phyloP scores from a whole-genome alignment of 2,329 filamentous ascomycete species.

The Raffaelea ambrosiae region DNA sequence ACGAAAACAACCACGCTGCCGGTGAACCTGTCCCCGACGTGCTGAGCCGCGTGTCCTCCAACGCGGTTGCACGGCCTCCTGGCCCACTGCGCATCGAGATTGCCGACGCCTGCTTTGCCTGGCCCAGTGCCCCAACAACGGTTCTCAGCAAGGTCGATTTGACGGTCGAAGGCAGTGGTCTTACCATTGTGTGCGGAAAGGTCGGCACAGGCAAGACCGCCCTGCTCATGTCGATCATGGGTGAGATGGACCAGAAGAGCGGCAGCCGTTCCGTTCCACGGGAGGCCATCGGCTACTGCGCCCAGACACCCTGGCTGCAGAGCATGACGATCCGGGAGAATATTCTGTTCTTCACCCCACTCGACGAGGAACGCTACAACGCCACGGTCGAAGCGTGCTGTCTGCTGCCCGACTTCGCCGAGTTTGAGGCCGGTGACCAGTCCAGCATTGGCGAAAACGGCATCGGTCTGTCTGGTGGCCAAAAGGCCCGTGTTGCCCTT shows the following conservation, averaged over 20 bases:
- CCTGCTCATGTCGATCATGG: constrained; percentile 48
- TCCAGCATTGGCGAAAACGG: constrained; percentile 55
- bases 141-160: constrained; percentile 37
- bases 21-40: constrained; percentile 7
- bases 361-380: constrained; percentile 47
- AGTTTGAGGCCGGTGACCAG: constrained; percentile 48
- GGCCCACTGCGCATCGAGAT: constrained; percentile 40
- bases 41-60: constrained; percentile 4
- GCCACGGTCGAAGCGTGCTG: constrained; percentile 54
- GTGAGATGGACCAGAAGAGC: constrained; percentile 58
- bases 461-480: constrained; percentile 54
- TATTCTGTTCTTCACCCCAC: constrained; percentile 50
- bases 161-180: constrained; percentile 36
- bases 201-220: constrained; percentile 56
- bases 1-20: constrained; percentile 23
- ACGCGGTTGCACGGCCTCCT: constrained; percentile 5
- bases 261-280: constrained; percentile 37
- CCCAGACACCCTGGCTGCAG: constrained; percentile 57
- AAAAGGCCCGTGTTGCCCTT: constrained; percentile 55
- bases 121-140: constrained; percentile 58
- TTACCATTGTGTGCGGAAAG: constrained; percentile 49
- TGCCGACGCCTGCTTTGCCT: constrained; percentile 62
- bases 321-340: constrained; percentile 59
- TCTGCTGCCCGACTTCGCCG: constrained; percentile 44
- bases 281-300: constrained; percentile 45